These are phyloP conservation scores for Pseudocercospora crystallina DNA, from an alignment of 2,329 filamentous ascomycete genomes.

Conservation along the genomic window DNA sequence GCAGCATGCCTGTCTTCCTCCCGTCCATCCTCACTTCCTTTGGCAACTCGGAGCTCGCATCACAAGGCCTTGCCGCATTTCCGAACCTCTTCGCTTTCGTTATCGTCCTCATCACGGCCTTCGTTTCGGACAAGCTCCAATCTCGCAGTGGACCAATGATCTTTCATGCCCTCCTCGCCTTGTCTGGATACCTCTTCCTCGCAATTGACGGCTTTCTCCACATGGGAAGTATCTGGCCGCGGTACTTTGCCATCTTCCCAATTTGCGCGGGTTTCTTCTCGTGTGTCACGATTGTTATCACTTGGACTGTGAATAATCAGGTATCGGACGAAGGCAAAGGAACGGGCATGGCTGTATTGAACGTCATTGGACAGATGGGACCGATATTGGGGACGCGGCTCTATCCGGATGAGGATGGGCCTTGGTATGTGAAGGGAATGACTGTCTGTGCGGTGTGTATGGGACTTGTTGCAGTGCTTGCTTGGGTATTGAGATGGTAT, in stretches of 20 bases:
- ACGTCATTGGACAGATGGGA: constrained; percentile 77
- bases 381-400: constrained; percentile 60
- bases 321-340: constrained; percentile 67
- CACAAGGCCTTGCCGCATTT: constrained; percentile 78
- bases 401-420: constrained; percentile 53
- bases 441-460: constrained; percentile 52
- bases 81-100: constrained; percentile 77
- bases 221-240: constrained; percentile 36
- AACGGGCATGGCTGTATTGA: constrained; percentile 75
- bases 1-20: constrained; percentile 82
- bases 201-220: constrained; percentile 43
- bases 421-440: constrained; percentile 53
- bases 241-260: constrained; percentile 77
- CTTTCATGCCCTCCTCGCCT: constrained; percentile 66
- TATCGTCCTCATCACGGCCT: constrained; percentile 69
- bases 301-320: constrained; percentile 89
- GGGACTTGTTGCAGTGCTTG: constrained; percentile 47
- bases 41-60: constrained; percentile 66
- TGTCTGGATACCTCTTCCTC: constrained; percentile 49
- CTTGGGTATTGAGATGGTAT: constrained; percentile 43
- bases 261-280: constrained; percentile 79
- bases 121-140: constrained; percentile 66
- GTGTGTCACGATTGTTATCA: constrained; percentile 79
- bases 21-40: constrained; percentile 62
- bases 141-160: constrained; percentile 67